phyloP scores from a whole-genome alignment of 805 yeast genomes.

The Saccharomycopsis sp. region DNA sequence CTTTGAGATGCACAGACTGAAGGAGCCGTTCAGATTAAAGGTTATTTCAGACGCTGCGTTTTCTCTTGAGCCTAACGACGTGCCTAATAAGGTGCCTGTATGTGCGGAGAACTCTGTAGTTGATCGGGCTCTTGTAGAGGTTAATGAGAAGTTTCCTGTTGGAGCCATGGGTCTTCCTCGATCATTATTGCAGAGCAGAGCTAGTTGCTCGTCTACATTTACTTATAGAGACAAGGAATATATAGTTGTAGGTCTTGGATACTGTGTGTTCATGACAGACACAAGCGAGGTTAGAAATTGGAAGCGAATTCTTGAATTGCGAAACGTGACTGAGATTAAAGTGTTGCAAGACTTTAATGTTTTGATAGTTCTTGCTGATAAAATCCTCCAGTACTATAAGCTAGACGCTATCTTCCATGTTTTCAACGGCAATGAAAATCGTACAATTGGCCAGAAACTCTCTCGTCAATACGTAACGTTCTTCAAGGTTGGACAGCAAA shows the following conservation, averaged over 20 bases:
- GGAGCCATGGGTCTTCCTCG: slow-evolving; percentile 21
- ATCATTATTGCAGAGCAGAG: slow-evolving; percentile 25
- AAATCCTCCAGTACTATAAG: slow-evolving; percentile 53
- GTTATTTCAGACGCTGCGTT: slow-evolving; percentile 54
- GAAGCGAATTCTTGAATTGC: slow-evolving; percentile 49
- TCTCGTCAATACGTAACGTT: slow-evolving; percentile 50
- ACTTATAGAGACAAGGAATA: slow-evolving; percentile 41
- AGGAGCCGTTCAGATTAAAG: slow-evolving; percentile 49
- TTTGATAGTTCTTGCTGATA: slow-evolving; percentile 52
- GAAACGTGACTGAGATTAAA: slow-evolving; percentile 52
- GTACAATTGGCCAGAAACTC: slow-evolving; percentile 39
- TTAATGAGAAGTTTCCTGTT: slow-evolving; percentile 26
- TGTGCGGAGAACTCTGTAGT: slow-evolving; percentile 48
- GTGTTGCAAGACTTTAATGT: slow-evolving; percentile 51
- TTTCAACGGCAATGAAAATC: slow-evolving; percentile 38
- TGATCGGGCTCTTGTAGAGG: slow-evolving; percentile 33
- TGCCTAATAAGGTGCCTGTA: slow-evolving; percentile 45
- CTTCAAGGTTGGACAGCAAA: slow-evolving; percentile 66
- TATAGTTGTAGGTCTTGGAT: slow-evolving; percentile 51
- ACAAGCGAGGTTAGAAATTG: slow-evolving; percentile 33
- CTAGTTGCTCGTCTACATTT: slow-evolving; percentile 29
- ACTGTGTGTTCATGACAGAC: slow-evolving; percentile 54
- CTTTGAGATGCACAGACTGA: slow-evolving; percentile 31
- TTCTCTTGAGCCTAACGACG: slow-evolving; percentile 52
- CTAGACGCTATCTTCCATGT: slow-evolving; percentile 57